Evolutionary conservation across 805 yeast genomes (phyloP), one percentile per base, ranked within the genome.

Genomic region (Blastobotrys parvus): DNA sequence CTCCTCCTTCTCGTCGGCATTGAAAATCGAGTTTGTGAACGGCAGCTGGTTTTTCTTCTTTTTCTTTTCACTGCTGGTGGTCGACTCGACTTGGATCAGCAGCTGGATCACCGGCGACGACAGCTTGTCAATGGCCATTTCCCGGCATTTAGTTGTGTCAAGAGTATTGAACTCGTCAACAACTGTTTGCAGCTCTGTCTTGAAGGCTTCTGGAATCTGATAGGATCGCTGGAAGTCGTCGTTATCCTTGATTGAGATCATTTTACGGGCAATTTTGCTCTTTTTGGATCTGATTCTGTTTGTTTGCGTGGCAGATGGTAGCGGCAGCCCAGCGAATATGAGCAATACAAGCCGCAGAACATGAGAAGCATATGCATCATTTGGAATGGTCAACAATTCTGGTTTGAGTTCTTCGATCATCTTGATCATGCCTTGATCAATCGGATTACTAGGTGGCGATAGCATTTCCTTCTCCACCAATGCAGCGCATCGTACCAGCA

Each of bases 21-120:
- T 74, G 64, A 87, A 84, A 0, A 80, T 67, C 35, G 74, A 60
- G 54, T 78, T 79, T 82, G 44, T 30, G 13, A 47, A 11, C 39
- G 37, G 42, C 6, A 22, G 42, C 16, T 35, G 27, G 39, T 38
- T 36, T 36, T 45, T 17, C 77, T 67, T 58, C 90, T 77, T 42
- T 79, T 86, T 55, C 78, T 77, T 45, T 7, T 44, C 37, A 23
- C 38, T 42, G 56, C 82, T 88, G 36, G 79, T 80, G 27, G 82
- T 70, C 50, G 94, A 92, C 63, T 88, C 96, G 13, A 85, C 74
- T 55, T 82, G 85, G 34, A 89, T 70, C 7, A 84, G 57, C 41
- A 88, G 65, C 63, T 87, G 95, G 13, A 86, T 58, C 2, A 89
- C 94, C 0, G 97, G 97, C 0, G 97, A 87, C 0, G 94, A 86